Evolutionary conservation across 2,329 filamentous ascomycete genomes (phyloP).

Genomic region (Phyllachora maydis): DNA sequence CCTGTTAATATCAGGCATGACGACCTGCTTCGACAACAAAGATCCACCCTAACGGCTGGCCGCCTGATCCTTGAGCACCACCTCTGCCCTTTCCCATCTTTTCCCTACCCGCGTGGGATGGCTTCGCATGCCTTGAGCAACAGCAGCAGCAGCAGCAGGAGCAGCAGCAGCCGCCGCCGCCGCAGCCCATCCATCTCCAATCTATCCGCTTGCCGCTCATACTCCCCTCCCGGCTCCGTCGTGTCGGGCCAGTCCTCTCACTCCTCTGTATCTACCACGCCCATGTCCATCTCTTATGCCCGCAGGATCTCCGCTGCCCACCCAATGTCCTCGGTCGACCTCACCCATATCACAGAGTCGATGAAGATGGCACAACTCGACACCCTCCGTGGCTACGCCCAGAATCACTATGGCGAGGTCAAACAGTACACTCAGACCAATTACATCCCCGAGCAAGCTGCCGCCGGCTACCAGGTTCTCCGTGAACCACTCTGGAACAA

Average conservation of each 20-base stretch:
- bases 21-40: too few species aligned
- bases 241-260: too few species aligned
- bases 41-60: background rate
- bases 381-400: conserved; percentile 36
- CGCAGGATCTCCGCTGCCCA: conserved; percentile 30
- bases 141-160: too few species aligned
- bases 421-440: conserved; percentile 30
- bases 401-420: conserved; percentile 33
- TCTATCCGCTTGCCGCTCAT: too few species aligned
- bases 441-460: conserved; percentile 27
- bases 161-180: too few species aligned
- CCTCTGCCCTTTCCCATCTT: conserved; percentile 1
- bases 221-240: too few species aligned
- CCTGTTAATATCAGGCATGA: conserved; percentile 1
- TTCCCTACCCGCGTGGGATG: conserved; percentile 13
- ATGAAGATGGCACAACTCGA: conserved; percentile 41
- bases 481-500: conserved; percentile 45
- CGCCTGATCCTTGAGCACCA: background rate
- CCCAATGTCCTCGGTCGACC: conserved; percentile 34
- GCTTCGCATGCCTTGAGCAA: conserved; percentile 22
- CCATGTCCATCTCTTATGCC: conserved; percentile 24
- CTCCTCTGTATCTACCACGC: too few species aligned
- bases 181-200: too few species aligned
- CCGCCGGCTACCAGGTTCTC: conserved; percentile 39
- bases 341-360: conserved; percentile 32